These are phyloP conservation scores for Uronychia setigera DNA, from an alignment of 73 alveolate species.

Conservation along the genomic window DNA sequence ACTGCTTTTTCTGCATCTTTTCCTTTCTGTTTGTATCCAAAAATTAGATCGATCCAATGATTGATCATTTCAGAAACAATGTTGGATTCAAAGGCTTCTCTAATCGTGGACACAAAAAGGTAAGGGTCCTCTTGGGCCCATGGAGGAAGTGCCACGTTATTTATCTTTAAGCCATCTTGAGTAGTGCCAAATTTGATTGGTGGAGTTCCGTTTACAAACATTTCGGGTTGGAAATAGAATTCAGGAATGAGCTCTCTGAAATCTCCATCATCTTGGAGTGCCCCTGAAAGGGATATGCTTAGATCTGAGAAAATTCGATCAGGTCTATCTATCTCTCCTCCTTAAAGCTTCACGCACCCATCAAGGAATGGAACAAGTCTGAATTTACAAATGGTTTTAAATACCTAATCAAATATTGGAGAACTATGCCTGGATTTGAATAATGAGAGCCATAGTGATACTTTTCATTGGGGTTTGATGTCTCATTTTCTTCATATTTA, in stretches of 20 bases:
- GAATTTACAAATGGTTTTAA: background rate
- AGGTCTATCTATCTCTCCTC: constrained; percentile 91
- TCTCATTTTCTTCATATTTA: background rate
- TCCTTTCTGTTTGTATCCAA: constrained; percentile 92
- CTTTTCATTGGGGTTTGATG: constrained; percentile 60
- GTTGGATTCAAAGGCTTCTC: constrained; percentile 84
- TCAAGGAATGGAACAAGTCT: constrained; percentile 94
- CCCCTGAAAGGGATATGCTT: constrained; percentile 73
- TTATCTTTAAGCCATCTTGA: constrained; percentile 82
- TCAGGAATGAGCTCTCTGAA: constrained; percentile 97
- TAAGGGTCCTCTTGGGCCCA: constrained; percentile 86
- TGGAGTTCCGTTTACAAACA: constrained; percentile 62
- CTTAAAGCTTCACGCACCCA: constrained; percentile 91
- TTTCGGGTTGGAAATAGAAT: constrained; percentile 94
- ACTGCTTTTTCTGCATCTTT: constrained; percentile 86
- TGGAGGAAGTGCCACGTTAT: constrained; percentile 78
- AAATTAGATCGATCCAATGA: constrained; percentile 88
- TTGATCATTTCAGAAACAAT: constrained; percentile 66
- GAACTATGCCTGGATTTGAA: constrained; percentile 93
- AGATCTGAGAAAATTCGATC: constrained; percentile 91
- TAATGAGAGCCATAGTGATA: constrained; percentile 97
- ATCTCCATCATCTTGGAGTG: constrained; percentile 94
- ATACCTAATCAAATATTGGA: constrained; percentile 71
- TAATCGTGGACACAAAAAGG: constrained; percentile 62
- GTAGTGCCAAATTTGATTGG: constrained; percentile 75